Percentiles rank a stretch among this genome's conserved stretches.
Evolutionary conservation across 495 filamentous ascomycete genomes (phyloP).

Genomic region (Aspergillus saccharolyticus): DNA sequence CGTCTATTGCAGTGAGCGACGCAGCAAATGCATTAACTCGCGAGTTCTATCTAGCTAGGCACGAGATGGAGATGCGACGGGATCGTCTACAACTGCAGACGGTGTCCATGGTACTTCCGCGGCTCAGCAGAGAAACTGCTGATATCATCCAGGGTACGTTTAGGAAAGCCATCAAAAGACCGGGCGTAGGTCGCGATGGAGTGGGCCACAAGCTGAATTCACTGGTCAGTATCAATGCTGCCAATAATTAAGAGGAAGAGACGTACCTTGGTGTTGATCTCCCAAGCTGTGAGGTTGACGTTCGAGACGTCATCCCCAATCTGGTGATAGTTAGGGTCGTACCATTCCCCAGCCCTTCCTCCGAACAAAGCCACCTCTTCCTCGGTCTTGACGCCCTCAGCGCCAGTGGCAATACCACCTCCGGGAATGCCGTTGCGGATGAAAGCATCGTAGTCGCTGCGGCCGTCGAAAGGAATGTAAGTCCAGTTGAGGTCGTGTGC

Average conservation of each 20-base stretch:
- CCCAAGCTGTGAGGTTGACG: constrained; percentile 39
- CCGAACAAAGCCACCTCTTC: constrained; percentile 53
- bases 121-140: constrained; percentile 4
- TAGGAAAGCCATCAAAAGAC: constrained; percentile 47
- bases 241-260: neutral
- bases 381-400: constrained; percentile 60
- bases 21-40: too few species aligned
- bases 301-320: constrained; percentile 54
- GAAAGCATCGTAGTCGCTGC: constrained; percentile 64
- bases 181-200: constrained; percentile 55
- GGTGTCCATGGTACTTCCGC: constrained; percentile 19
- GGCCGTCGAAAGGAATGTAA: constrained; percentile 56
- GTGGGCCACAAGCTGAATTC: constrained; percentile 57
- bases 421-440: constrained; percentile 55
- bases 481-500: constrained; percentile 37
- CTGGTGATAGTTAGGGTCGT: constrained; percentile 61
- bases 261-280: constrained; percentile 52
- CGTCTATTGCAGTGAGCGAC: too few species aligned
- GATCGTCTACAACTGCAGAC: constrained; percentile 13
- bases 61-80: neutral
- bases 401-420: constrained; percentile 65
- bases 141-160: constrained; percentile 8
- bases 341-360: constrained; percentile 53
- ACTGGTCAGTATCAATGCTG: too few species aligned
- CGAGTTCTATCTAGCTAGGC: neutral